Conservation (phyloP, 2,329 filamentous ascomycete species). For the Beauveria brongniartii region DNA sequence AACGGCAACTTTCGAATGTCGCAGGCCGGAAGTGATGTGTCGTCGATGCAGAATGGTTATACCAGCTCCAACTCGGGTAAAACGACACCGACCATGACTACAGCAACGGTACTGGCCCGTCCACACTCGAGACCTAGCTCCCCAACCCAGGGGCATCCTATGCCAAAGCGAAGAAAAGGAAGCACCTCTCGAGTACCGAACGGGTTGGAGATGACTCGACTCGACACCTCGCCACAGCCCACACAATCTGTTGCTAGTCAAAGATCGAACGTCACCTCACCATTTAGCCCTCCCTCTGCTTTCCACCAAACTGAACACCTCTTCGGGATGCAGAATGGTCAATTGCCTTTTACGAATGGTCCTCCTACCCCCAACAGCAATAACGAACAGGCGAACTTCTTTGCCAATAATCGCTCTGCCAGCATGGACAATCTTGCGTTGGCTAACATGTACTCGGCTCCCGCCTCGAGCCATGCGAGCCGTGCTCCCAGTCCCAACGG, state of each 20-base stretch:
- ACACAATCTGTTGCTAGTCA: constrained; percentile 30
- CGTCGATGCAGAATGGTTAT: constrained; percentile 41
- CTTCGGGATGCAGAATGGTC: constrained; percentile 35
- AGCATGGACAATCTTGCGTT: constrained; percentile 59
- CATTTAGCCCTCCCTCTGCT: constrained; percentile 41
- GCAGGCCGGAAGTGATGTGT: constrained; percentile 52
- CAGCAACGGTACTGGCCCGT: constrained; percentile 17
- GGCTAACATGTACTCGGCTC: constrained; percentile 61
- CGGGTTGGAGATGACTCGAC: constrained; percentile 71
- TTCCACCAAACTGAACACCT: constrained; percentile 39
- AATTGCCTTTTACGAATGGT: constrained; percentile 42
- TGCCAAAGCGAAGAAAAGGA: constrained; percentile 74
- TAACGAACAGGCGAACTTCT: constrained; percentile 51
- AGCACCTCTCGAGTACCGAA: constrained; percentile 65
- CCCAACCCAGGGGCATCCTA: constrained; percentile 57
- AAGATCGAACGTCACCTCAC: constrained; percentile 37
- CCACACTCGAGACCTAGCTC: constrained; percentile 65
- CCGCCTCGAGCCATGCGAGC: constrained; percentile 65
- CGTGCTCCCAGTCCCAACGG: constrained; percentile 66
- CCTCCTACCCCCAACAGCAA: constrained; percentile 60
- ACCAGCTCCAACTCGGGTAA: constrained; percentile 24
- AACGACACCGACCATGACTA: constrained; percentile 22
- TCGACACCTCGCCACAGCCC: constrained; percentile 51
- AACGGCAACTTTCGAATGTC: constrained; percentile 44
- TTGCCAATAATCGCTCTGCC: constrained; percentile 48